Conservation (phyloP, 495 filamentous ascomycete genomes). For the Talaromyces liani region DNA sequence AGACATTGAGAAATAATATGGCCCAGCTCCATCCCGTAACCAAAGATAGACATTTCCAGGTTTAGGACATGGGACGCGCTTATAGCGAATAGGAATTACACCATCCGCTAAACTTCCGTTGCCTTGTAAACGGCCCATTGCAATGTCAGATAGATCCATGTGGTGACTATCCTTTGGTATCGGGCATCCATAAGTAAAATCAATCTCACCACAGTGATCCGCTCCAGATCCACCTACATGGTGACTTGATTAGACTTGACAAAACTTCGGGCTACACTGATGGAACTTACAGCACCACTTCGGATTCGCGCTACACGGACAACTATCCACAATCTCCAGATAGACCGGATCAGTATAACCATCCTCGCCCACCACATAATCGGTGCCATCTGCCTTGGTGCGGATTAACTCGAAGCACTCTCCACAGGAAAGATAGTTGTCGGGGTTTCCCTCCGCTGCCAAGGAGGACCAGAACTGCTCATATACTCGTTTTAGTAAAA, state of each 20-base stretch:
- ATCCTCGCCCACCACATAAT: not conserved
- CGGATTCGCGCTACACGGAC: not conserved
- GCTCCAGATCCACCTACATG: not conserved
- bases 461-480: not conserved
- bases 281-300: constrained; percentile 2
- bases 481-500: not conserved
- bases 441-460: not conserved
- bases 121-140: not conserved
- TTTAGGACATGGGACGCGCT: not conserved
- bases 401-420: constrained; percentile 5
- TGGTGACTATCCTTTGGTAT: not conserved
- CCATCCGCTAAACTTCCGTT: not conserved
- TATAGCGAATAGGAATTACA: not conserved
- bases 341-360: not conserved
- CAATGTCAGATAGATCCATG: constrained; percentile 2
- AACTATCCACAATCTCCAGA: constrained; percentile 2
- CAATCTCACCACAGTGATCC: not conserved
- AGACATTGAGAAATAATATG: not conserved
- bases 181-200: not conserved
- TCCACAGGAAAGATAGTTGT: constrained; percentile 2
- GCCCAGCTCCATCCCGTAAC: not conserved
- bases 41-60: not conserved
- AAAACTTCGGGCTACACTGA: not conserved
- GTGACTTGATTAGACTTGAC: no score
- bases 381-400: not conserved